phyloP scores from a whole-genome alignment of 2,329 filamentous ascomycete genomes.

The Dothidotthia symphoricarpi region DNA sequence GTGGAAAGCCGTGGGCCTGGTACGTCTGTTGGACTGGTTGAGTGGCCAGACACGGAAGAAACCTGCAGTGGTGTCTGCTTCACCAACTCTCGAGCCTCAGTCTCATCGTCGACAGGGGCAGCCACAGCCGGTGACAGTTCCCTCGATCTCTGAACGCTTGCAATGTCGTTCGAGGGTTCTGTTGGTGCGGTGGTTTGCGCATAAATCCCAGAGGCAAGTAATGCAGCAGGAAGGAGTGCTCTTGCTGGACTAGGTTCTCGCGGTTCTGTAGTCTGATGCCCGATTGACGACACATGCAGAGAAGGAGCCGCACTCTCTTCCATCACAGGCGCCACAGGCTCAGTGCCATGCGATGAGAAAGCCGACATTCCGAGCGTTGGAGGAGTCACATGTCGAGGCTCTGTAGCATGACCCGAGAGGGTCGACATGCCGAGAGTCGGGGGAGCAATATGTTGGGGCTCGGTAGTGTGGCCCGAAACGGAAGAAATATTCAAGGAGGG shows the following conservation, averaged over 20 bases:
- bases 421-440: constrained; percentile 20
- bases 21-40: constrained; percentile 25
- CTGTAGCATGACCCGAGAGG: constrained; percentile 10
- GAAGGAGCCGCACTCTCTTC: constrained; percentile 31
- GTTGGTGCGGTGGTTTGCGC: constrained; percentile 29
- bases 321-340: constrained; percentile 30
- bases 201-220: constrained; percentile 31
- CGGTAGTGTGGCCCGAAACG: constrained; percentile 26
- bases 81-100: background rate
- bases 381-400: constrained; percentile 12
- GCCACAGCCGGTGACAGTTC: background rate
- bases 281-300: constrained; percentile 27
- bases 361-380: constrained; percentile 9
- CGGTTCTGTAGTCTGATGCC: constrained; percentile 31
- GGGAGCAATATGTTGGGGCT: constrained; percentile 16
- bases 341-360: constrained; percentile 19
- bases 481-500: constrained; percentile 21
- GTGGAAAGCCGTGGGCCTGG: constrained; percentile 16
- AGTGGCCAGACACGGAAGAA: constrained; percentile 30
- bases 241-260: constrained; percentile 19
- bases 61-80: constrained; percentile 17
- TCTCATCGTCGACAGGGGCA: background rate
- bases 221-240: constrained; percentile 13
- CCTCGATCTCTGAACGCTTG: constrained; percentile 1
- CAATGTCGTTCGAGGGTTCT: constrained; percentile 4